Evolutionary conservation across 208 protist genomes (phyloP).

Genomic region (Wallacemonas collosoma): DNA sequence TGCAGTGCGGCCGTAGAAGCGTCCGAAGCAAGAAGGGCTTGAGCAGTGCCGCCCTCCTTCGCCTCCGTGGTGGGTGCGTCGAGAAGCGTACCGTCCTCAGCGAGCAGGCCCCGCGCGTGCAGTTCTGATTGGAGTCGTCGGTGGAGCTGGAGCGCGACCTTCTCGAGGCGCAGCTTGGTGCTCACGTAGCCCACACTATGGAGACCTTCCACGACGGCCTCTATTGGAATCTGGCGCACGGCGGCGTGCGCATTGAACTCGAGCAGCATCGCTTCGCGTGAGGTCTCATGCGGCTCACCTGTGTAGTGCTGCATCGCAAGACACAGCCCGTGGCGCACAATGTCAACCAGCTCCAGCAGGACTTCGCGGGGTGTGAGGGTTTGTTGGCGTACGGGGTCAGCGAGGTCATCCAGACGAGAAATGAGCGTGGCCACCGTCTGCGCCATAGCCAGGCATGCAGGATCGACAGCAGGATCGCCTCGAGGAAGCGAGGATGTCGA

Average conservation of each 20-base stretch:
- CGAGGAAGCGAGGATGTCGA: too few species aligned
- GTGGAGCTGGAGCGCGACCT: constrained; percentile 43
- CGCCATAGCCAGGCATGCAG: constrained; percentile 34
- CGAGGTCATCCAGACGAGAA: constrained; percentile 44
- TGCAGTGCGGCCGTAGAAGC: constrained; percentile 31
- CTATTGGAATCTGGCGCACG: constrained; percentile 28
- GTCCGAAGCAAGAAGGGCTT: constrained; percentile 8
- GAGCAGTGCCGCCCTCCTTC: background rate
- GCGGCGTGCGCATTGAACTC: constrained; percentile 13
- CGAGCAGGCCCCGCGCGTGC: background rate
- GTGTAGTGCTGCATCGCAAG: constrained; percentile 28
- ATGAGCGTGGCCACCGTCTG: constrained; percentile 56
- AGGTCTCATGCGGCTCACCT: constrained; percentile 7
- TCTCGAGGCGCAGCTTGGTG: constrained; percentile 67
- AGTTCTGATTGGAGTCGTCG: constrained; percentile 42
- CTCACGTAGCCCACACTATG: constrained; percentile 54
- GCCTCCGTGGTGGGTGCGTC: background rate
- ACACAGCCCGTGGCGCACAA: constrained; percentile 46
- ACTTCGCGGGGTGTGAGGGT: constrained; percentile 45
- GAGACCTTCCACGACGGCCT: constrained; percentile 49
- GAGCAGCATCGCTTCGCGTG: constrained; percentile 10
- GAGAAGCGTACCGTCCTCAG: background rate
- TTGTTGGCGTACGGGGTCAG: constrained; percentile 25
- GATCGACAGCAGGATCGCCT: background rate
- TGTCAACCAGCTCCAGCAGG: constrained; percentile 53